phyloP scores from a whole-genome alignment of 805 yeast genomes.

The Jamesozyma spencerorum region DNA sequence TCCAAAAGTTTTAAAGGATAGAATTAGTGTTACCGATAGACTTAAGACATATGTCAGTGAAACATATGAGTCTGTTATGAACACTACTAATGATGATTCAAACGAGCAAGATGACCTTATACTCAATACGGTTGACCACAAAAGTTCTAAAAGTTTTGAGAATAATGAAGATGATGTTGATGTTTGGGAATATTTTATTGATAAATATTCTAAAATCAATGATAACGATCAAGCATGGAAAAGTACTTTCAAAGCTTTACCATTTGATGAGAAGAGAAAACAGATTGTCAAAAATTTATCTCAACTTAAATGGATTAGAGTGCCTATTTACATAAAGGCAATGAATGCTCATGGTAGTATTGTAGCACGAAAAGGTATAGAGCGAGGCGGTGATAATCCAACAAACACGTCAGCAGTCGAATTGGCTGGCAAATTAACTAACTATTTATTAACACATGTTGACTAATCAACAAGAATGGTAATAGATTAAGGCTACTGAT shows the following conservation, averaged over 20 bases:
- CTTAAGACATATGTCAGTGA: conserved; percentile 18
- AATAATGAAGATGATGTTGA: conserved; percentile 6
- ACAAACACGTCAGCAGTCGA: conserved; percentile 24
- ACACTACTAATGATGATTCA: conserved; percentile 8
- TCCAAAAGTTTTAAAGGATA: conserved; percentile 15
- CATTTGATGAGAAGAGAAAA: conserved; percentile 32
- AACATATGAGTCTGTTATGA: conserved; percentile 19
- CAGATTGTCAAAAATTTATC: conserved; percentile 48
- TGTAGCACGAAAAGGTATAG: conserved; percentile 62
- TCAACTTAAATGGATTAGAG: conserved; percentile 62
- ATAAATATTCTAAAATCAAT: conserved; percentile 18
- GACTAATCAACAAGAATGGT: neutral
- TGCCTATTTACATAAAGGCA: conserved; percentile 61
- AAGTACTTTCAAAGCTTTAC: conserved; percentile 16
- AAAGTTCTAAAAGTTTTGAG: neutral
- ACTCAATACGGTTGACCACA: conserved; percentile 3
- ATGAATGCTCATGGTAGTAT: conserved; percentile 83
- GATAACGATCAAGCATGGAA: conserved; percentile 9
- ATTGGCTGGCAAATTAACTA: conserved; percentile 21
- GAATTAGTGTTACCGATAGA: conserved; percentile 19
- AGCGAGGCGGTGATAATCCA: conserved; percentile 19
- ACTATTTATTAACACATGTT: conserved; percentile 11
- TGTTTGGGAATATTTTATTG: conserved; percentile 23
- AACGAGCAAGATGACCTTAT: conserved; percentile 8
- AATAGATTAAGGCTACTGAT: neutral